Conservation (phyloP, 345 rosid species). For the Odontarrhena argentea region DNA sequence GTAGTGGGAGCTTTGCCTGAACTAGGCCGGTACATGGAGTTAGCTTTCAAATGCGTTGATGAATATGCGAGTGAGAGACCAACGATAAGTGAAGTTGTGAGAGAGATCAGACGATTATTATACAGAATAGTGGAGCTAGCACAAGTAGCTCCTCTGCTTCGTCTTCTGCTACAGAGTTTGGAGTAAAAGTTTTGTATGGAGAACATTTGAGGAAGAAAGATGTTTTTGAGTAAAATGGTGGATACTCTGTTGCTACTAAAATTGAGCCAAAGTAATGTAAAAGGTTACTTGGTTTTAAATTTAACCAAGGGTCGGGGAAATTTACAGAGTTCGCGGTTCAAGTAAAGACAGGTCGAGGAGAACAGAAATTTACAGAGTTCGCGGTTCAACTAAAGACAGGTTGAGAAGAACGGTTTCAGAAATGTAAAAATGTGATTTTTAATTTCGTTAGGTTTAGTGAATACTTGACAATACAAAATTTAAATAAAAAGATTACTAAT, state of each 20-base stretch:
- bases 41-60: conserved; percentile 83
- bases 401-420: too few species aligned
- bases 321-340: too few species aligned
- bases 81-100: conserved; percentile 81
- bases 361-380: too few species aligned
- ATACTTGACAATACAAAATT: too few species aligned
- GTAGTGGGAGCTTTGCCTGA: conserved; percentile 51
- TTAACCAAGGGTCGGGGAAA: too few species aligned
- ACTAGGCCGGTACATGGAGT: conserved; percentile 60
- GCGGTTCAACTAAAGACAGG: too few species aligned
- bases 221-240: conserved; percentile 73
- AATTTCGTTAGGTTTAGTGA: too few species aligned
- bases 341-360: too few species aligned
- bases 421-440: too few species aligned
- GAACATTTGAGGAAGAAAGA: conserved; percentile 46
- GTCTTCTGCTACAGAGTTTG: conserved; percentile 76
- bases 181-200: conserved; percentile 56
- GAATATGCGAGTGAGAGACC: conserved; percentile 87
- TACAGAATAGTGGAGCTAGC: conserved; percentile 67
- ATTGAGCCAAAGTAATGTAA: conserved; percentile 63
- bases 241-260: conserved; percentile 57
- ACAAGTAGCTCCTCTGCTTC: conserved; percentile 69
- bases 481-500: too few species aligned
- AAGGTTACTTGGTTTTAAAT: too few species aligned
- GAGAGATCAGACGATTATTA: conserved; percentile 62